Conservation (phyloP, 202 grass and related monocot genomes). For the Panicum virgatum region DNA sequence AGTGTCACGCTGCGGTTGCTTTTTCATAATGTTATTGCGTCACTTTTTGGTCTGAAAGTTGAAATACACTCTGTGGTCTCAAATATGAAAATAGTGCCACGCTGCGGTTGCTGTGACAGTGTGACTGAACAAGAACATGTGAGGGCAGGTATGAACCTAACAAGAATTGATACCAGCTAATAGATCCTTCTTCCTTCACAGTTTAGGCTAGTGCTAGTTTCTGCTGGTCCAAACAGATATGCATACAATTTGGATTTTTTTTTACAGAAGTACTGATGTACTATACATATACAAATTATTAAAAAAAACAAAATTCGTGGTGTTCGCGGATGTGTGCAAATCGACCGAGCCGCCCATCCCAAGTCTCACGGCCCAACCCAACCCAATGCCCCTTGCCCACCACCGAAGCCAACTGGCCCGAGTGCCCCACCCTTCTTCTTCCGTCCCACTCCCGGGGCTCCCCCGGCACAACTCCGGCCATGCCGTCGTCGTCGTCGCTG, state of each 20-base stretch:
- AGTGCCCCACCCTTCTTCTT: neutral
- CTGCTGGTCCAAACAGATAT: neutral
- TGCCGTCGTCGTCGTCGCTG: conserved; percentile 56
- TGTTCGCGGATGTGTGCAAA: neutral
- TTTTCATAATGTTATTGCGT: neutral
- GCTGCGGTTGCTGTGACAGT: neutral
- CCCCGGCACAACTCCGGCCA: conserved; percentile 13
- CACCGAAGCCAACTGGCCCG: neutral
- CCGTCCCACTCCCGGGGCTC: neutral
- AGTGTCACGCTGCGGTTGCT: too few species aligned
- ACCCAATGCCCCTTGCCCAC: neutral
- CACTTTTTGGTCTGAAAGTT: neutral
- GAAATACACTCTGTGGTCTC: neutral
- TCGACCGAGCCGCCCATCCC: neutral
- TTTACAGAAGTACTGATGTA: too few species aligned
- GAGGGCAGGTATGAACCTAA: neutral
- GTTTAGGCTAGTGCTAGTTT: neutral
- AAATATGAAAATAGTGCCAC: too few species aligned
- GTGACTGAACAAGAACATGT: neutral
- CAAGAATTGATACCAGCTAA: neutral
- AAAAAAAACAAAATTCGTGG: neutral
- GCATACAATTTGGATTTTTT: too few species aligned
- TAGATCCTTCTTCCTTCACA: neutral
- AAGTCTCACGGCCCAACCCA: conserved; percentile 18
- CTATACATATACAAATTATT: neutral